Percentiles rank a stretch among this genome's conserved stretches.
These are phyloP conservation scores for Lachnellula subtilissima DNA, from an alignment of 2,329 filamentous ascomycete genomes.

Conservation along the genomic window DNA sequence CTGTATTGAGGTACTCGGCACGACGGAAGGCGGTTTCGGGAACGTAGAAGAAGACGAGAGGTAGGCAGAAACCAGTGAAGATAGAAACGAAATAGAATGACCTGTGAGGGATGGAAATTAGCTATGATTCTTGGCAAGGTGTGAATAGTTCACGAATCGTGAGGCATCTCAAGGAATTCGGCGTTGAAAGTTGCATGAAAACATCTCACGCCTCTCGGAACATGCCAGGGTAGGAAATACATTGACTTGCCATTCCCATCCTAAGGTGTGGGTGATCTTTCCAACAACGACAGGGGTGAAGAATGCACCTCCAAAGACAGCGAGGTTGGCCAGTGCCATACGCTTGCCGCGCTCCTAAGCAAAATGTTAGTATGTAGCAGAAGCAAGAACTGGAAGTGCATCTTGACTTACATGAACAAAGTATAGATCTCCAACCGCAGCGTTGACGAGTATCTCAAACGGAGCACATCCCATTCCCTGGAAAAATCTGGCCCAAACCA, in stretches of 20 bases:
- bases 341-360: constrained; percentile 66
- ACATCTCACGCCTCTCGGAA: not conserved
- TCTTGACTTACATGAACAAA: constrained; percentile 68
- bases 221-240: not conserved
- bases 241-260: constrained; percentile 37
- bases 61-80: constrained; percentile 66
- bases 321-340: constrained; percentile 75
- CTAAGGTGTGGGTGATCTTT: constrained; percentile 70
- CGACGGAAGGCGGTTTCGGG: constrained; percentile 80
- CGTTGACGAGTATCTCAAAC: constrained; percentile 86
- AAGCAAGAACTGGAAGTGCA: not conserved
- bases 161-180: too few species aligned
- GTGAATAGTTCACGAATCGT: not conserved
- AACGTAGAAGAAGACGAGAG: constrained; percentile 70
- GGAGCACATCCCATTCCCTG: constrained; percentile 85
- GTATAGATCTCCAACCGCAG: constrained; percentile 83
- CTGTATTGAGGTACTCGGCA: constrained; percentile 63
- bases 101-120: constrained; percentile 45
- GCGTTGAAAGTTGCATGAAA: too few species aligned
- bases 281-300: constrained; percentile 87
- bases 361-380: not conserved
- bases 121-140: too few species aligned
- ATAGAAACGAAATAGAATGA: constrained; percentile 86
- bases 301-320: constrained; percentile 67
- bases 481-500: constrained; percentile 74